These are phyloP conservation scores for Grammothele lineata DNA, from an alignment of 768 basidiomycete genomes.

Conservation along the genomic window DNA sequence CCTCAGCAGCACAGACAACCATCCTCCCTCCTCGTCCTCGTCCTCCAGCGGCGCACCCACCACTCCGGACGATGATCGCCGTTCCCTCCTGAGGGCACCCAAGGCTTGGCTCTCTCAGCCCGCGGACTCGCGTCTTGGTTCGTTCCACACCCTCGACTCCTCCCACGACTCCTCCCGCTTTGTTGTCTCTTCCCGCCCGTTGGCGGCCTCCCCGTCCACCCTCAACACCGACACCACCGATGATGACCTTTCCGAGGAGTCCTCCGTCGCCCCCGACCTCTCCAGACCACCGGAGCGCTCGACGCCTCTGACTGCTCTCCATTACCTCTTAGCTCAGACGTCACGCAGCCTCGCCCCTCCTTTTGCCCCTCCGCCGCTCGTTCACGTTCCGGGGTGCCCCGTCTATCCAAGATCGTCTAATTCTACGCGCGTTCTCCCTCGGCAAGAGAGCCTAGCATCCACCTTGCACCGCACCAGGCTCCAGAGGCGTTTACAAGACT, in stretches of 20 bases:
- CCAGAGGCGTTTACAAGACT: slow-evolving; percentile 38
- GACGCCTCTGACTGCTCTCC: slow-evolving; percentile 20
- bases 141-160: slow-evolving; percentile 8
- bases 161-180: slow-evolving; percentile 4
- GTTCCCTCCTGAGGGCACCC: slow-evolving; percentile 9
- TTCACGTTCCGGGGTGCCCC: slow-evolving; percentile 31
- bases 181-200: slow-evolving; percentile 5
- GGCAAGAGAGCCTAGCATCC: slow-evolving; percentile 37
- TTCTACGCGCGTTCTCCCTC: slow-evolving; percentile 30
- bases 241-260: slow-evolving; percentile 14
- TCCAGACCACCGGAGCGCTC: slow-evolving; percentile 14
- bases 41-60: slow-evolving; percentile 54
- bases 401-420: slow-evolving; percentile 60
- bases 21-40: slow-evolving; percentile 39
- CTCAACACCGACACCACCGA: slow-evolving; percentile 11
- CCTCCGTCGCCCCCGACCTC: slow-evolving; percentile 10
- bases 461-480: slow-evolving; percentile 49
- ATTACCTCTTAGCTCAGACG: slow-evolving; percentile 40
- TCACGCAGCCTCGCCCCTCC: slow-evolving; percentile 42
- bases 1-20: slow-evolving; percentile 28
- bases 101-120: slow-evolving; percentile 12
- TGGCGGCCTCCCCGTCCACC: slow-evolving; percentile 8
- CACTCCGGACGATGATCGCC: slow-evolving; percentile 50
- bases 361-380: slow-evolving; percentile 46
- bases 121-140: slow-evolving; percentile 10